Evolutionary conservation across 192 early-diverging fungal species (phyloP).

Genomic region (Coemansia sp.): DNA sequence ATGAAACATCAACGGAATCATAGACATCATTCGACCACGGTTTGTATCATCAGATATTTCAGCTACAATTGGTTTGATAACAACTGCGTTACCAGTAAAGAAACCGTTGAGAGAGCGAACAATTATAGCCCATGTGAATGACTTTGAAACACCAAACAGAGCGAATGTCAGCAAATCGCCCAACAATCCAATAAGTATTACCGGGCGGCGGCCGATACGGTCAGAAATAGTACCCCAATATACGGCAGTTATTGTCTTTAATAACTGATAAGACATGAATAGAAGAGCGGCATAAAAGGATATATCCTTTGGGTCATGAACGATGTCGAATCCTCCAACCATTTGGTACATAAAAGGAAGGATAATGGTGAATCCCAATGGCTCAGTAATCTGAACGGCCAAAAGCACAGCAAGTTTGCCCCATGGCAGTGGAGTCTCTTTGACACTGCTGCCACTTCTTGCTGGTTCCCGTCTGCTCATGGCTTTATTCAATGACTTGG

Average conservation of each 20-base stretch:
- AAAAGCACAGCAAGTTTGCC: slow-evolving; percentile 21
- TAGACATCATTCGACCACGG: too few species aligned
- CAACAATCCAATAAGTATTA: slow-evolving; percentile 69
- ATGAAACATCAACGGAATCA: too few species aligned
- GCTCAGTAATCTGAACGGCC: slow-evolving; percentile 57
- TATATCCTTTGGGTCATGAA: slow-evolving; percentile 66
- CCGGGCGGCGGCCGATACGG: slow-evolving; percentile 73
- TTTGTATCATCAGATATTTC: too few species aligned
- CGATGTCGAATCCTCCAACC: slow-evolving; percentile 65
- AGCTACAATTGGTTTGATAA: too few species aligned
- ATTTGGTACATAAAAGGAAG: slow-evolving; percentile 57
- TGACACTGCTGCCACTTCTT: background rate
- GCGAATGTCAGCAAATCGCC: slow-evolving; percentile 65
- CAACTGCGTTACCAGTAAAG: slow-evolving; percentile 35
- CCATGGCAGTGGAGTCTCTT: slow-evolving; percentile 46
- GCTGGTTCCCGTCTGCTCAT: too few species aligned
- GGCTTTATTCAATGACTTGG: too few species aligned
- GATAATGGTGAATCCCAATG: slow-evolving; percentile 67
- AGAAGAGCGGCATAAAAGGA: slow-evolving; percentile 64
- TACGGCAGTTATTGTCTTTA: slow-evolving; percentile 46
- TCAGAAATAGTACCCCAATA: slow-evolving; percentile 70
- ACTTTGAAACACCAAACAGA: slow-evolving; percentile 72
- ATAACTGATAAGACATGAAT: slow-evolving; percentile 40
- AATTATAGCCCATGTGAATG: too few species aligned
- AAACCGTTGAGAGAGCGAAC: slow-evolving; percentile 62